Evolutionary conservation across 371 early-diverging fungal genomes (phyloP).

Genomic region (Mortierella sp.): DNA sequence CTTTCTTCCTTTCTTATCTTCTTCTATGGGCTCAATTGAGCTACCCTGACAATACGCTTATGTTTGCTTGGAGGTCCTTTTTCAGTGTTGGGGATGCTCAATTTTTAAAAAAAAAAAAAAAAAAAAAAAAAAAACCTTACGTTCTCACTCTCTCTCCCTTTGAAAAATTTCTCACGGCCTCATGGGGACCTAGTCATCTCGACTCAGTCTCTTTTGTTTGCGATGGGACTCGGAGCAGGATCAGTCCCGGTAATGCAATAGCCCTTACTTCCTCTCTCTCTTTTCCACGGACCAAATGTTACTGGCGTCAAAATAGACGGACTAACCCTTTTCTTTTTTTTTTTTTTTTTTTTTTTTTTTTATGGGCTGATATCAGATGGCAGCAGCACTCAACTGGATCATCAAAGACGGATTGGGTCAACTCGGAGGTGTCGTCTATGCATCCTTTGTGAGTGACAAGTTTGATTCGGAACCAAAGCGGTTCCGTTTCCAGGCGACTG

Average conservation of each 20-base stretch:
- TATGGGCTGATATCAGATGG: slow-evolving; percentile 49
- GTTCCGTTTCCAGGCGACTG: slow-evolving; percentile 71
- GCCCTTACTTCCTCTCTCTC: background rate
- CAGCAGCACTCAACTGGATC: slow-evolving; percentile 87
- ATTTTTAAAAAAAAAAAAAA: no score
- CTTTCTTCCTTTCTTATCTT: background rate
- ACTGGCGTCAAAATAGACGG: background rate
- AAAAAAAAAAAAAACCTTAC: no score
- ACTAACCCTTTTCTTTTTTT: slow-evolving; percentile 1
- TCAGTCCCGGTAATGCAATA: slow-evolving; percentile 58
- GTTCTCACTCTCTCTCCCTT: background rate
- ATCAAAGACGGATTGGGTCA: slow-evolving; percentile 89
- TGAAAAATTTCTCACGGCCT: background rate
- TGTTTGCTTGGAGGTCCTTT: background rate
- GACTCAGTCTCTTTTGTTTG: slow-evolving; percentile 78
- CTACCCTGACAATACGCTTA: background rate
- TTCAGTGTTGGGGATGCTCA: no score
- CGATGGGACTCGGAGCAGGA: slow-evolving; percentile 77
- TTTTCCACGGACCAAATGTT: slow-evolving; percentile 11
- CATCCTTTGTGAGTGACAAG: slow-evolving; percentile 66
- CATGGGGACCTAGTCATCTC: slow-evolving; percentile 61
- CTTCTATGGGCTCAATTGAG: background rate
- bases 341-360: background rate
- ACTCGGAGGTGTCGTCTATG: slow-evolving; percentile 85
- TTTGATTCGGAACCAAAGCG: slow-evolving; percentile 85